Conservation (phyloP, 1,284 basidiomycete genomes). For the Cryptococcus sp. region DNA sequence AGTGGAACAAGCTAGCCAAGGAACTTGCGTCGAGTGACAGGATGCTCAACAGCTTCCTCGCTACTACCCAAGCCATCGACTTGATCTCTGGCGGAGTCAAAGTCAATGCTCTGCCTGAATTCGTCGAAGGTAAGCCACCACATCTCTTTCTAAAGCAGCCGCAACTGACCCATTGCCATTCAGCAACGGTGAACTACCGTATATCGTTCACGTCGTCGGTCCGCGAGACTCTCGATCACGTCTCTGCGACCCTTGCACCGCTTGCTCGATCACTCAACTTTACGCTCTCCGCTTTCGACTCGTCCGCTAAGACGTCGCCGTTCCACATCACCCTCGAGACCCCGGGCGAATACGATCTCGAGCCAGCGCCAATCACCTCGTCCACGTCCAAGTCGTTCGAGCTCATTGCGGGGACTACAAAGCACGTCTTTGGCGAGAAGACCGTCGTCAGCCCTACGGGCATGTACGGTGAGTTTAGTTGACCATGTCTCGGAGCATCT, state of each 20-base stretch:
- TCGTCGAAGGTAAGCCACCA: conserved; percentile 38
- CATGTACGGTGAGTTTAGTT: conserved; percentile 51
- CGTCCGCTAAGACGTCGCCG: conserved; percentile 14
- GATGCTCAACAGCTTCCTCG: conserved; percentile 47
- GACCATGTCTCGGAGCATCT: too few species aligned
- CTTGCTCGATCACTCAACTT: conserved; percentile 53
- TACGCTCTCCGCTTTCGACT: conserved; percentile 42
- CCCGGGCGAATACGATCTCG: conserved; percentile 36
- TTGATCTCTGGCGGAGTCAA: conserved; percentile 53
- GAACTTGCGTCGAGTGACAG: conserved; percentile 42
- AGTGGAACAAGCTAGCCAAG: conserved; percentile 53
- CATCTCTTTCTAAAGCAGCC: not conserved
- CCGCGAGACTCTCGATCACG: conserved; percentile 51
- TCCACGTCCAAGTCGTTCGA: conserved; percentile 48
- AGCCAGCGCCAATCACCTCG: conserved; percentile 57
- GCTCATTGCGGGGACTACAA: conserved; percentile 53
- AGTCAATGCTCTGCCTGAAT: conserved; percentile 54
- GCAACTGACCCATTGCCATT: not conserved
- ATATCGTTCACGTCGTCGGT: conserved; percentile 49
- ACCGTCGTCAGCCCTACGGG: conserved; percentile 56
- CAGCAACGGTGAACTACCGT: conserved; percentile 22
- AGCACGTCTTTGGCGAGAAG: conserved; percentile 51
- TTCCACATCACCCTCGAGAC: conserved; percentile 29
- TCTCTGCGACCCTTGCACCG: conserved; percentile 48
- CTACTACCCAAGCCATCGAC: conserved; percentile 51